A percentile compares a stretch with the other conserved stretches of the same genome.
Conservation (phyloP, 192 early-diverging fungal genomes). For the Coemansia sp. region DNA sequence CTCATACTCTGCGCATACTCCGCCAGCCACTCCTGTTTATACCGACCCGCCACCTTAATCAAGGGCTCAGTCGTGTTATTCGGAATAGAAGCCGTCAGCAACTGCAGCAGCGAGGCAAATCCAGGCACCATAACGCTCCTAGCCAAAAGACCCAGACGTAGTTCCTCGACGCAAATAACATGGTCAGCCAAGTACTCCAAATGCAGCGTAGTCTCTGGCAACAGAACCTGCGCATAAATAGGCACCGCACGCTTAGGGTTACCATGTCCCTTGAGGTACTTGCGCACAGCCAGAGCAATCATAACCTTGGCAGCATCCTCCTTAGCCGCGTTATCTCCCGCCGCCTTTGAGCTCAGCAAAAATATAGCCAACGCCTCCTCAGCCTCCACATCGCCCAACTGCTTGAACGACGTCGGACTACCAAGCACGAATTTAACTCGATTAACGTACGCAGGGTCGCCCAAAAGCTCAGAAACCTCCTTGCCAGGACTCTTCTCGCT, state of each 20-base stretch:
- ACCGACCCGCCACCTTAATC: constrained; percentile 23
- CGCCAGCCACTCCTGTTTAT: constrained; percentile 53
- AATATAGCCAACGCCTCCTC: constrained; percentile 61
- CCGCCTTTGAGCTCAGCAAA: constrained; percentile 58
- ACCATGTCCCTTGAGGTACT: constrained; percentile 53
- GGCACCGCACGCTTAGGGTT: constrained; percentile 21
- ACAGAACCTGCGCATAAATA: constrained; percentile 62
- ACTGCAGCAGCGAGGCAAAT: constrained; percentile 65
- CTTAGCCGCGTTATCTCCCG: constrained; percentile 47
- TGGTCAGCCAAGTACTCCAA: constrained; percentile 71
- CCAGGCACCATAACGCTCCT: constrained; percentile 70
- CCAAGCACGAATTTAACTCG: constrained; percentile 72
- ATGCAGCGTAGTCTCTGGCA: constrained; percentile 72
- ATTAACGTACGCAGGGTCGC: constrained; percentile 67
- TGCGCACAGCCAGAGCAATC: constrained; percentile 69
- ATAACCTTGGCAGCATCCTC: constrained; percentile 73
- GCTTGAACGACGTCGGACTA: constrained; percentile 59
- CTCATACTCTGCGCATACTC: constrained; percentile 63
- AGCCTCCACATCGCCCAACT: constrained; percentile 57
- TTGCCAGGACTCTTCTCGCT: constrained; percentile 59
- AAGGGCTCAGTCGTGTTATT: constrained; percentile 49
- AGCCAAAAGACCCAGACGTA: constrained; percentile 67
- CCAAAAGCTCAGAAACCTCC: constrained; percentile 57
- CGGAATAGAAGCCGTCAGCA: constrained; percentile 67
- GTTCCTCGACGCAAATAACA: constrained; percentile 71